These are phyloP conservation scores for Vigna radiata DNA, from an alignment of 306 rosid species.

Conservation along the genomic window DNA sequence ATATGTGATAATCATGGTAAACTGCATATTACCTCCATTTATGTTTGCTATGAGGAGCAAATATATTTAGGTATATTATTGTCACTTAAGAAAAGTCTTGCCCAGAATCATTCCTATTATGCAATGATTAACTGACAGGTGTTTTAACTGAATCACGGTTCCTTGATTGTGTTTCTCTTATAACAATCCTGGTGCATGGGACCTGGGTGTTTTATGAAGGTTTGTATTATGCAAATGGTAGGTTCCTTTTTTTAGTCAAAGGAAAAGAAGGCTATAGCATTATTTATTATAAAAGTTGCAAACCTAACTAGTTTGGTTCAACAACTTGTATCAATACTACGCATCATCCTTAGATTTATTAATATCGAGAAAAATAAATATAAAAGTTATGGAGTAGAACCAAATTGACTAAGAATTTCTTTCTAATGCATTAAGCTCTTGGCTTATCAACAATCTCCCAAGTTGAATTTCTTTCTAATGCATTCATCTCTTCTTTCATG, in stretches of 20 bases:
- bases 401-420: too few species aligned
- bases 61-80: background rate
- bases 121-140: background rate
- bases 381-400: too few species aligned
- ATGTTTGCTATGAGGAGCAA: background rate
- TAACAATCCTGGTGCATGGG: background rate
- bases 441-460: too few species aligned
- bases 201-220: background rate
- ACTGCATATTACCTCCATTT: background rate
- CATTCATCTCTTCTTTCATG: too few species aligned
- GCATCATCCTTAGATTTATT: too few species aligned
- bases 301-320: too few species aligned
- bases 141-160: background rate
- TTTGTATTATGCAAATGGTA: background rate
- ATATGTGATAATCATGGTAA: background rate
- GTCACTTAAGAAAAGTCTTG: background rate
- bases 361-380: too few species aligned
- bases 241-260: background rate
- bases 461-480: too few species aligned
- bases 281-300: too few species aligned
- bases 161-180: background rate
- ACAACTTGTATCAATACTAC: too few species aligned
- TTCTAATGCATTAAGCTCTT: too few species aligned
- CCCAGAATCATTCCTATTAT: background rate
- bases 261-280: too few species aligned